Percentiles rank a stretch among this genome's conserved stretches.
Conservation (phyloP, 768 basidiomycete species). For the Pleurotus giganteus region DNA sequence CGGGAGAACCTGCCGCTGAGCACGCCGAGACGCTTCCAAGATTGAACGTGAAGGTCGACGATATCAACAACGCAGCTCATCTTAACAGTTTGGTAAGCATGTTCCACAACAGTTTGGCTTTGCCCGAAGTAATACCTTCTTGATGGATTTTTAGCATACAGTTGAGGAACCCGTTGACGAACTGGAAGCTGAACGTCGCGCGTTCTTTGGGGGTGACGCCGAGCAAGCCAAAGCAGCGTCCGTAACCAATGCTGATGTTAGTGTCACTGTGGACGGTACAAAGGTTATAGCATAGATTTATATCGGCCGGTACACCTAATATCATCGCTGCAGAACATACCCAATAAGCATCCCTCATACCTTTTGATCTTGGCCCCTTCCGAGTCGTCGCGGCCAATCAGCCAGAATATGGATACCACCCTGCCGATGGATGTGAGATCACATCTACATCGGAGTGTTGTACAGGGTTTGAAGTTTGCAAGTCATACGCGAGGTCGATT, state of each 20-base stretch:
- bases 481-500: too few relatives aligned
- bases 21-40: background rate
- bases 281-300: background rate
- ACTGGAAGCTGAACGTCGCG: constrained; percentile 17
- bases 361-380: too few relatives aligned
- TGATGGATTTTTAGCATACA: constrained; percentile 15
- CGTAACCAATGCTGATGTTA: background rate
- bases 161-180: constrained; percentile 16
- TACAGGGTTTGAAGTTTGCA: too few relatives aligned
- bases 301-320: background rate
- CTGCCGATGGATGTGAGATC: too few relatives aligned
- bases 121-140: constrained; percentile 4
- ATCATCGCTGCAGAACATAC: background rate
- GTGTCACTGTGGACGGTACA: background rate
- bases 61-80: constrained; percentile 5
- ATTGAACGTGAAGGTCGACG: constrained; percentile 1
- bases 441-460: too few relatives aligned
- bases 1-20: too few relatives aligned
- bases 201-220: background rate
- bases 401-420: too few relatives aligned
- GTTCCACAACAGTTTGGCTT: background rate
- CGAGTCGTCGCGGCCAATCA: too few relatives aligned
- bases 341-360: background rate
- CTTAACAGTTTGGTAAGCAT: background rate
- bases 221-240: background rate